Base-by-base conservation (phyloP, 2,329 filamentous ascomycete species). In the Penicillium janthinellum region DNA sequence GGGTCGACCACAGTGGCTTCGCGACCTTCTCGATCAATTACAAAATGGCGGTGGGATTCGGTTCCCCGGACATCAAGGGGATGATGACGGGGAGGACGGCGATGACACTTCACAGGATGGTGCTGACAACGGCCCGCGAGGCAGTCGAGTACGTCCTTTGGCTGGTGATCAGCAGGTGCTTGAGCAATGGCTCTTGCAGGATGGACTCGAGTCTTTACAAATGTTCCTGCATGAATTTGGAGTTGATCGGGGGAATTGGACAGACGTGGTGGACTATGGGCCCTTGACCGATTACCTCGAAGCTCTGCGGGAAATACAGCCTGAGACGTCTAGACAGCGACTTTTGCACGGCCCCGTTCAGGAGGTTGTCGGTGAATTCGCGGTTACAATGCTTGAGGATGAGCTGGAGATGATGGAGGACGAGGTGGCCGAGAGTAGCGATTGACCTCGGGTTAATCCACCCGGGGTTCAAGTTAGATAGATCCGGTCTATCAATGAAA, bases 211-310 rank as follows among this genome's bases (percentile, higher is more conserved):
- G 17, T 65, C 67, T 7, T 61, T 79, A n/a, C 68, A 71, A 20
- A 71, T 67, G 12, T 79, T 77, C 53, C 61, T 79, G 15, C 64
- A 66, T 22, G 70, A 76, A 45, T 70, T 78, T 48, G 77, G 77
- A 5, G 71, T 79, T 34, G 77, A 79, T 55, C 72, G 74, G 5
- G 77, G 77, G 2, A 79, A 79, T 47, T 79, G 77, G 77, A 71
- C 71, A 7, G 72, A 73, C 0, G 71, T 74, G 5, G 60, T 72
- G 14, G 74, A 78, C 51, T 70, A 70, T 50, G 69, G 68, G 17
- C 72, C 75, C 1, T 47, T 79, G 35, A 70, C 67, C 3, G 71
- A 75, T 35, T 79, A 77, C 60, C 64, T 78, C 11, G 70, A 73
- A 50, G 70, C 65, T 14, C 63, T 78, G 11, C 61, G 64, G 49